Base-by-base conservation (phyloP, 2,329 filamentous ascomycete genomes). In the Thielaviopsis cerberus region DNA sequence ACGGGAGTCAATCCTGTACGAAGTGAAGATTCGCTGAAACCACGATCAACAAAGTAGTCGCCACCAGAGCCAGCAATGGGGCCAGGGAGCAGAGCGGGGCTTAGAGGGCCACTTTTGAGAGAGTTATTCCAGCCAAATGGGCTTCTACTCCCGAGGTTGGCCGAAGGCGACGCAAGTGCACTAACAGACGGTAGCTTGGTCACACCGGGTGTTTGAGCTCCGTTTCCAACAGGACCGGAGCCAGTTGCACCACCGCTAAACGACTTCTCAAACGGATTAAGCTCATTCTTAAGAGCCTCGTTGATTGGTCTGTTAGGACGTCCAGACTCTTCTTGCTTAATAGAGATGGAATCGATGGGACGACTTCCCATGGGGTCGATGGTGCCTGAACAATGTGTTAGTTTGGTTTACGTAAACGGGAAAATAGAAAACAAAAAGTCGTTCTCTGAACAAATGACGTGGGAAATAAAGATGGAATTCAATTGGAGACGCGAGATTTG, bases 231-330 rank as follows among this genome's bases (percentile, higher is more conserved):
- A 24, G 27, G 27, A 10, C 52, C 88, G 64, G 81, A 79, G 24
- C 76, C 72, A n/a, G 22, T n/a, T 48, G n/a, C 41, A 57, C 73
- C 73, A 62, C 77, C 74, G 64, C 79, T 83, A 69, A 98, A 98
- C 6, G 91, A 96, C 71, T 92, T 88, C 69, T 97, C 92, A 67
- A 98, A 97, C 8, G 92, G 91, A 71, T 98, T 97, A 61, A 89
- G 89, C 74, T 97, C 92, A 69, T 86, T 79, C 65, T 80, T 83
- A 68, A 89, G 71, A 57, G 76, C 51, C 22, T 60, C 59, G 26
- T 54, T 57, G 5, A 56, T 51, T 24, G 52, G 27, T 30, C 56
- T 41, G 20, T 22, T 48, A 5, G n/a, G 8, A 48, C 41, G 41
- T 7, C 41, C 41, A 48, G 50, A 25, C 2, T 24, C 34, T 55